phyloP scores from a whole-genome alignment of 768 basidiomycete genomes.

The Russula ochroleuca region DNA sequence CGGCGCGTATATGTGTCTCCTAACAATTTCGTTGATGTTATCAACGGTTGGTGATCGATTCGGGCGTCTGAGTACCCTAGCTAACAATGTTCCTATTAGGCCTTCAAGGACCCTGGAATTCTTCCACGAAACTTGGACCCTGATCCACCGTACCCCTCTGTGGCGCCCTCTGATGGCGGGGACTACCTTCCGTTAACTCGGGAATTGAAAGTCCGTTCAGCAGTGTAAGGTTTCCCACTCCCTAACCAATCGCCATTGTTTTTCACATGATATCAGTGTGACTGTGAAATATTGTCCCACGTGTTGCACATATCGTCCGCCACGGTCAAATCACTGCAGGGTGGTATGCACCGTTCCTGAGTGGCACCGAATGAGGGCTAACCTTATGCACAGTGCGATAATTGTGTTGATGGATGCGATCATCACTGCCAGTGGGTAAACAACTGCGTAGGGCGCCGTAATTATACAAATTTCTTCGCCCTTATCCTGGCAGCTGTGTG shows the following conservation, averaged over 20 bases:
- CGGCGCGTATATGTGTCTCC: slow-evolving; percentile 57
- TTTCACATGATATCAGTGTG: slow-evolving; percentile 48
- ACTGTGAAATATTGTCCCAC: slow-evolving; percentile 93
- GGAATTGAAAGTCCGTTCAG: slow-evolving; percentile 73
- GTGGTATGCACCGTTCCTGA: slow-evolving; percentile 50
- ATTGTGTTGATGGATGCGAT: slow-evolving; percentile 95
- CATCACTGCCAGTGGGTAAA: slow-evolving; percentile 92
- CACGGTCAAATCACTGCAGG: slow-evolving; percentile 92
- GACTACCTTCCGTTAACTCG: slow-evolving; percentile 66
- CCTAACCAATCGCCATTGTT: background rate
- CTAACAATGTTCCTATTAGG: slow-evolving; percentile 40
- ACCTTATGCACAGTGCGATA: slow-evolving; percentile 66
- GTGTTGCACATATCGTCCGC: slow-evolving; percentile 89
- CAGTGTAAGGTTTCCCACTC: slow-evolving; percentile 51
- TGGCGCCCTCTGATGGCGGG: slow-evolving; percentile 59
- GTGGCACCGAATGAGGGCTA: background rate
- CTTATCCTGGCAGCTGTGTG: slow-evolving; percentile 74
- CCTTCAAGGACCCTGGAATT: slow-evolving; percentile 82
- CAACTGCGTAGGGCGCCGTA: slow-evolving; percentile 91
- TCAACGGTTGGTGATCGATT: slow-evolving; percentile 53
- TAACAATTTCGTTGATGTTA: slow-evolving; percentile 73
- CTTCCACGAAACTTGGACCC: slow-evolving; percentile 84
- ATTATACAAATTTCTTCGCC: slow-evolving; percentile 90
- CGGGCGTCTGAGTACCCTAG: slow-evolving; percentile 26
- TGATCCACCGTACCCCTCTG: slow-evolving; percentile 70